These are phyloP conservation scores for Calcarisporium arbuscula DNA, from an alignment of 2,329 filamentous ascomycete genomes.

Conservation along the genomic window DNA sequence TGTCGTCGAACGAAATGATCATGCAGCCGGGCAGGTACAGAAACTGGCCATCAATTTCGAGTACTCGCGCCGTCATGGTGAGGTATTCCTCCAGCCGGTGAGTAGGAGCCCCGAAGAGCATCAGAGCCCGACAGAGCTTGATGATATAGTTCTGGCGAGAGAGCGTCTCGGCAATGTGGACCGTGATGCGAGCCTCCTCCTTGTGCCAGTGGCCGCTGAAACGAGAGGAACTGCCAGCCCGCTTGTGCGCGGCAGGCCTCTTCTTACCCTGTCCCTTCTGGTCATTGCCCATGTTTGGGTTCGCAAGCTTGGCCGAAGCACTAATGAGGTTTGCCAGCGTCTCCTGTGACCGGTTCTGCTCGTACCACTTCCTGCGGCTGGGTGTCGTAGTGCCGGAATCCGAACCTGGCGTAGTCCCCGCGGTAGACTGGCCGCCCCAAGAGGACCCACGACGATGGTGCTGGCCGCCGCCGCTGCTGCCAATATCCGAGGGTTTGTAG, in stretches of 20 bases:
- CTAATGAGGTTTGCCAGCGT: constrained; percentile 40
- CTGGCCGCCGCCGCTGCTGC: constrained; percentile 13
- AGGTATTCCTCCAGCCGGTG: constrained; percentile 88
- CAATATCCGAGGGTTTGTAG: constrained; percentile 35
- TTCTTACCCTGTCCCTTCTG: constrained; percentile 20
- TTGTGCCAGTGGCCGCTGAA: constrained; percentile 34
- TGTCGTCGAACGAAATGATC: constrained; percentile 83
- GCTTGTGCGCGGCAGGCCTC: constrained; percentile 29
- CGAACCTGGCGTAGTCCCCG: constrained; percentile 25
- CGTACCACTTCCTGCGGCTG: constrained; percentile 41
- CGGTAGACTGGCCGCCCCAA: no score
- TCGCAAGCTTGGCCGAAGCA: constrained; percentile 30
- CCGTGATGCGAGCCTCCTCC: constrained; percentile 39
- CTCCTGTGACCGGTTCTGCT: constrained; percentile 39
- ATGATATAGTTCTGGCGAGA: constrained; percentile 76
- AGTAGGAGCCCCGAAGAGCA: constrained; percentile 83
- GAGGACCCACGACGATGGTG: constrained; percentile 20
- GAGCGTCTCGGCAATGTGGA: constrained; percentile 59
- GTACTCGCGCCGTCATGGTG: constrained; percentile 73
- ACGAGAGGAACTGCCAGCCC: constrained; percentile 27
- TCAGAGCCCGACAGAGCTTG: constrained; percentile 75
- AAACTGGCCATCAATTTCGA: constrained; percentile 84
- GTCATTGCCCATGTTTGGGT: constrained; percentile 11
- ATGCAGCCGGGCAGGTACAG: constrained; percentile 86
- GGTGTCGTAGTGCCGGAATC: constrained; percentile 34